phyloP scores from a whole-genome alignment of 495 filamentous ascomycete species.

The Xylaria flabelliformis region DNA sequence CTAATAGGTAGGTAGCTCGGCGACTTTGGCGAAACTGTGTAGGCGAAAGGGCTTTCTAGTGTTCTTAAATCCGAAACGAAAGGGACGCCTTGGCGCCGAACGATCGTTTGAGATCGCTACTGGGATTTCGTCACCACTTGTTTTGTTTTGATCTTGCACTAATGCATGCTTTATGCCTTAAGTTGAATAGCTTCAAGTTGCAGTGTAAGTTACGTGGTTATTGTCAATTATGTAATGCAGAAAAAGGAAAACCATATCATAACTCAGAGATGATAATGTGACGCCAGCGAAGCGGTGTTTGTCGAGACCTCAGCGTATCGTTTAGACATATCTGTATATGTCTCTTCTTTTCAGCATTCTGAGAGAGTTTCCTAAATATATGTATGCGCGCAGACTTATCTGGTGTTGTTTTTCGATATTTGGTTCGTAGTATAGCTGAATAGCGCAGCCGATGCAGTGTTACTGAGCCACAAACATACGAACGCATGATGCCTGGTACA shows the following conservation, averaged over 20 bases:
- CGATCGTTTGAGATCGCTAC: slow-evolving; percentile 24
- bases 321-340: neutral
- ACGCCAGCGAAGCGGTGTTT: neutral
- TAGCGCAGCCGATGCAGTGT: slow-evolving; percentile 12
- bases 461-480: neutral
- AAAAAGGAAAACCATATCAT: neutral
- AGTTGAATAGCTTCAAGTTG: neutral
- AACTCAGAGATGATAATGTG: neutral
- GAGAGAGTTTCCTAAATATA: neutral
- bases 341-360: neutral
- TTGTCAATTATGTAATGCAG: neutral
- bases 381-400: neutral
- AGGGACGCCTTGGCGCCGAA: slow-evolving; percentile 11
- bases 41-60: neutral
- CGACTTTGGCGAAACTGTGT: neutral
- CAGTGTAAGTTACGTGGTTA: too few relatives aligned
- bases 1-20: too few relatives aligned
- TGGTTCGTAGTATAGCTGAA: neutral
- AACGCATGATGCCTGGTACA: neutral
- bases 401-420: neutral
- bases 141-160: slow-evolving; percentile 13
- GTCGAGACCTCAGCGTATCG: neutral
- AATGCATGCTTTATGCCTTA: slow-evolving; percentile 9
- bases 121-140: slow-evolving; percentile 8
- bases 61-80: slow-evolving; percentile 2